Evolutionary conservation across 2,329 filamentous ascomycete genomes (phyloP).

Genomic region (Trichoderma gracile): DNA sequence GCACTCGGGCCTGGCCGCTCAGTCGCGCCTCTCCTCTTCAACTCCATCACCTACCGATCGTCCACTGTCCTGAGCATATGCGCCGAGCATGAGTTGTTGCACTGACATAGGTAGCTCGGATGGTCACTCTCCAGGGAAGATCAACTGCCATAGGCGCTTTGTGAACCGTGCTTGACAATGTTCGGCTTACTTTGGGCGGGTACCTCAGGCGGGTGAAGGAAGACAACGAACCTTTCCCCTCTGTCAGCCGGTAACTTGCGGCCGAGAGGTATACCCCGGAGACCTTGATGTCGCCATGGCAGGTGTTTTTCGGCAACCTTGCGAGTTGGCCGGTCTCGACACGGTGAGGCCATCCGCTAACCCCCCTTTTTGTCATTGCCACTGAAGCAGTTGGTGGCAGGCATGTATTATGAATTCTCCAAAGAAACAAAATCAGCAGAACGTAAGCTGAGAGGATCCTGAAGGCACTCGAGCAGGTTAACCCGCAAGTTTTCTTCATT

Average conservation of each 20-base stretch:
- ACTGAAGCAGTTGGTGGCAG: neutral
- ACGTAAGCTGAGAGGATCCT: neutral
- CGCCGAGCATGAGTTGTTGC: neutral
- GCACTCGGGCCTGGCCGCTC: neutral
- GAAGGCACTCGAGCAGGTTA: no score
- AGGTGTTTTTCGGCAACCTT: neutral
- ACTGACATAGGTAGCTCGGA: neutral
- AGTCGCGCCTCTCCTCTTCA: neutral
- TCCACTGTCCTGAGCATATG: neutral
- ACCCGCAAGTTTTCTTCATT: neutral
- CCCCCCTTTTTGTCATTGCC: slow-evolving; percentile 5
- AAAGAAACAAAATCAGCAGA: neutral
- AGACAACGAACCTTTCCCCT: neutral
- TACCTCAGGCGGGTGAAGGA: neutral
- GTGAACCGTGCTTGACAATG: slow-evolving; percentile 11
- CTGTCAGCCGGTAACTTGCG: neutral
- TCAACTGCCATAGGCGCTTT: neutral
- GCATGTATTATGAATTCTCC: no score
- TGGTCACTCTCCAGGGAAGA: neutral
- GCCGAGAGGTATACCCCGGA: neutral
- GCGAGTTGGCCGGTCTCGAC: slow-evolving; percentile 1
- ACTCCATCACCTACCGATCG: neutral
- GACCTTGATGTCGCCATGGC: neutral
- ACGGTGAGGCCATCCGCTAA: neutral
- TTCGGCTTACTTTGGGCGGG: neutral